Evolutionary conservation across 2,329 filamentous ascomycete species (phyloP), one percentile per base, ranked within the genome.

Genomic region (Hymenoscyphus scutula): DNA sequence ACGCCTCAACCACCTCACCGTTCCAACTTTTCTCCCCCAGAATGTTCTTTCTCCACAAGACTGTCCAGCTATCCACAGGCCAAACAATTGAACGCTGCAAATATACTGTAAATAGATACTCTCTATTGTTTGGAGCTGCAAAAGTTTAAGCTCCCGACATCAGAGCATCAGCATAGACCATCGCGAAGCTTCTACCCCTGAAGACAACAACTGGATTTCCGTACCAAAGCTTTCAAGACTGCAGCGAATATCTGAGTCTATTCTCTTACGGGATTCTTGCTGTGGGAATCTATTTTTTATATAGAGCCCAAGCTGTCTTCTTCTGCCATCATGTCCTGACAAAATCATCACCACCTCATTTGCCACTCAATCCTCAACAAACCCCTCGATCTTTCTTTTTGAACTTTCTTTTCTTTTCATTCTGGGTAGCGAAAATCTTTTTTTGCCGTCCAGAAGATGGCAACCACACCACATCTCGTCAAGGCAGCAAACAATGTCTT

Each of bases 1-100:
- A 51, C 19, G 45, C 11, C 19, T 23, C 19, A 51, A 25, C 45
- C 19, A 51, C 19, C 19, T 23, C 45, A 51, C 19, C 13, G 8
- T 51, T 11, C 38, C 19, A 51, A 25, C 3, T 25, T 23, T 51
- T 51, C n/a, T 51, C 19, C 23, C 10, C 10, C 10, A 37, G 34
- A 51, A 51, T 51, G 45, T 51, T 51, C 25, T 19, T 51, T 51
- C 45, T 23, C 45, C 45, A 51, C 8, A 51, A 51, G 45, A 25
- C 19, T 25, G 34, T 37, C 34, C 38, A n/a, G 54, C 58, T 29
- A 54, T 60, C 60, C 27, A 32, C 58, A 23, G 10, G 19, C 19
- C 41, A 19, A 51, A 51, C 45, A 51, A 51, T 51, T 23, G 19
- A 4, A 29, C 19, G 11, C 19, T 51, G 8, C 19, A 25, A 51